These are phyloP conservation scores for Fraxinus sp. DNA, from an alignment of 305 asterid species.

Conservation along the genomic window DNA sequence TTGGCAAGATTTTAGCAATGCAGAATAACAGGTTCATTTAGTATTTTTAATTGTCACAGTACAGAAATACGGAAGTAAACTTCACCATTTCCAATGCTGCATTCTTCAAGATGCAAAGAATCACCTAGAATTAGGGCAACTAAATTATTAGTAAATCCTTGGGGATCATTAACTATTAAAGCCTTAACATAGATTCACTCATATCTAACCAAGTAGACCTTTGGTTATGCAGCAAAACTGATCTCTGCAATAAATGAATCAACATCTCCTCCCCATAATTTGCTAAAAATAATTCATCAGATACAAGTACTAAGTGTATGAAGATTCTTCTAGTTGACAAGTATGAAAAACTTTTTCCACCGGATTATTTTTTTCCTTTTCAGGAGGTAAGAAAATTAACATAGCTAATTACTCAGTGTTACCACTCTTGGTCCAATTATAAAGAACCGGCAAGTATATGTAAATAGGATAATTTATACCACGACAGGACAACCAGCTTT, in stretches of 20 bases:
- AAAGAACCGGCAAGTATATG: not conserved
- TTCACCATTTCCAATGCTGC: not conserved
- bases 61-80: not conserved
- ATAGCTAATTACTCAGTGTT: not conserved
- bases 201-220: not conserved
- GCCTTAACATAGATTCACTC: not conserved
- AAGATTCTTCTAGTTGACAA: not conserved
- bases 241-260: not conserved
- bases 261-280: not conserved
- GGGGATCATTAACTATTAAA: not conserved
- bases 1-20: not conserved
- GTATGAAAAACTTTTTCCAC: not conserved
- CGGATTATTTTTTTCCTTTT: not conserved
- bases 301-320: not conserved
- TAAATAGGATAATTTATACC: slow-evolving; percentile 47
- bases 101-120: not conserved
- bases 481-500: slow-evolving; percentile 98
- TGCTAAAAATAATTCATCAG: not conserved
- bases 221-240: not conserved
- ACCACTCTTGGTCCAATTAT: not conserved
- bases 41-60: not conserved
- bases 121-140: not conserved
- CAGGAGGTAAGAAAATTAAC: not conserved
- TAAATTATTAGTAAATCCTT: not conserved
- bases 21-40: not conserved